A percentile compares a stretch with the other conserved stretches of the same genome.
These are phyloP conservation scores for Zarea fungicola DNA, from an alignment of 2,329 filamentous ascomycete genomes.

Conservation along the genomic window DNA sequence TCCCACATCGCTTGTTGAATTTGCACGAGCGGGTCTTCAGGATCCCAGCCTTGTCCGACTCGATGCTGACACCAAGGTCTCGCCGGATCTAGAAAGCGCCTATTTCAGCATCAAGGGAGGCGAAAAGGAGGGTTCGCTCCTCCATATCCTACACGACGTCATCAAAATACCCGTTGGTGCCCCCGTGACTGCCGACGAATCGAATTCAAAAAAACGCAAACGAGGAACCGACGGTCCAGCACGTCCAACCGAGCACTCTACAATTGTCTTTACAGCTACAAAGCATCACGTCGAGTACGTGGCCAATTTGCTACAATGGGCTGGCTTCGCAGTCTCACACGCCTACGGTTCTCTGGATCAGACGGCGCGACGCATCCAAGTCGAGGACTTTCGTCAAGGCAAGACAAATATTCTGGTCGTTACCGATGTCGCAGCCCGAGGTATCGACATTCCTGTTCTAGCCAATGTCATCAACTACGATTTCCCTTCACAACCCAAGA, in stretches of 20 bases:
- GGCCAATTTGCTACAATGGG: conserved; percentile 67
- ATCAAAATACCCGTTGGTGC: conserved; percentile 79
- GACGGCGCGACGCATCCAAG: conserved; percentile 84
- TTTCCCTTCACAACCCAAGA: conserved; percentile 92
- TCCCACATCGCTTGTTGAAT: conserved; percentile 91
- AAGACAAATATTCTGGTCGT: conserved; percentile 88
- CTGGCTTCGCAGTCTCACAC: conserved; percentile 87
- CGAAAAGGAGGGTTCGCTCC: conserved; percentile 87
- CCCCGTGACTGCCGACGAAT: conserved; percentile 48
- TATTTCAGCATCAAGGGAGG: conserved; percentile 91
- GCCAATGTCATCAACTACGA: conserved; percentile 99
- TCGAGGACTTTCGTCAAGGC: conserved; percentile 81
- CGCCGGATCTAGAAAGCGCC: conserved; percentile 88
- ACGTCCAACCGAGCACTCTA: conserved; percentile 82
- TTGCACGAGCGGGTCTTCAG: conserved; percentile 86
- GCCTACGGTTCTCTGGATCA: conserved; percentile 95
- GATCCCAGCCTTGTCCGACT: conserved; percentile 86
- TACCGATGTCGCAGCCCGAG: conserved; percentile 91
- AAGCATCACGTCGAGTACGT: conserved; percentile 98
- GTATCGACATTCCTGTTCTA: conserved; percentile 94
- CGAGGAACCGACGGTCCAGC: conserved; percentile 47
- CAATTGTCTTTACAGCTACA: conserved; percentile 89
- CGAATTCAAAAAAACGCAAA: conserved; percentile 66
- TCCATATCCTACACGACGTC: conserved; percentile 84
- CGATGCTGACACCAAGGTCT: conserved; percentile 93